Evolutionary conservation across 371 early-diverging fungal species (phyloP), one percentile per base, ranked within the genome.

Genomic region (Mortierella sp.): DNA sequence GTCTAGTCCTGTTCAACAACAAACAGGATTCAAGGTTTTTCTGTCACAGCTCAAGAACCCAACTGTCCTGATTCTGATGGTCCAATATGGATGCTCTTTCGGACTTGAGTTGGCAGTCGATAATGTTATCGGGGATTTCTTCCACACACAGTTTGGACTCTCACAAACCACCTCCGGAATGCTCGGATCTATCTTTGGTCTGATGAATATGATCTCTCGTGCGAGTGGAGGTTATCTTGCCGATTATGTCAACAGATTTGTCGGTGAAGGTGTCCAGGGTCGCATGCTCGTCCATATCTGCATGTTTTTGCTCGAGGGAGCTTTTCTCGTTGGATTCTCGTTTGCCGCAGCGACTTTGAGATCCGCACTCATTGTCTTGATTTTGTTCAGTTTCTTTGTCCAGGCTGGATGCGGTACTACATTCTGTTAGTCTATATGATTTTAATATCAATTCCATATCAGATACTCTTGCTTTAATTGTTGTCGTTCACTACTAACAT

Each of bases 81-180:
- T 87, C 36, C 84, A 84, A 59, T 92, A 92, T 65, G 90, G 90
- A 24, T 90, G 89, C 74, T 86, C 84, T 16, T 92, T 92, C 77
- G 92, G 92, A 8, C 80, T 88, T n/a, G 92, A 92, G 73, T 77
- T 91, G 40, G 84, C 89, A n/a, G 85, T 92, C 8, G 92, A 91
- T 76, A 86, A 86, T 50, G 80, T 87, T 57, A 84, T 92, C 62
- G 88, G 79, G 16, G 70, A 61, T 15, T 90, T 86, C 72, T 84
- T 88, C 55, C 63, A 75, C 19, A 55, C 38, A 16, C 67, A 78
- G 32, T 89, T 86, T 47, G 32, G 45, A 0, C 74, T 88, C n/a
- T 72, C 76, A 48, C 88, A 85, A 58, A 78, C 83, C 3, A 83
- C 80, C 7, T 87, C 87, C 2, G 84, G 88, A 36, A 83, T 86